Evolutionary conservation across 441 rosid species (phyloP).

Genomic region (Manihot esculenta): DNA sequence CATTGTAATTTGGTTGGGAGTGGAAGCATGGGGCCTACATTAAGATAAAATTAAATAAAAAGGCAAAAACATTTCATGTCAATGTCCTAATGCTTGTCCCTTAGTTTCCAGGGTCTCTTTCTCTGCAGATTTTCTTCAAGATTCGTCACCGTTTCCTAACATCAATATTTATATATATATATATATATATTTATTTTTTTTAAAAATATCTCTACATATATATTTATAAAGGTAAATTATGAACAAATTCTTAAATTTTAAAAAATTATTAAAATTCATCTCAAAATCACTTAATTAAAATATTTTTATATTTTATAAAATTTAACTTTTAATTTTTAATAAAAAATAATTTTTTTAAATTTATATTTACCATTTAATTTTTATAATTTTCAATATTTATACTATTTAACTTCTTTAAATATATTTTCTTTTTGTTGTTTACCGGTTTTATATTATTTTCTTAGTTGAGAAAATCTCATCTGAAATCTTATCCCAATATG

Average conservation of each 20-base stretch:
- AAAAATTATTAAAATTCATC: too few relatives aligned
- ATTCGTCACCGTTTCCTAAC: slow-evolving; percentile 11
- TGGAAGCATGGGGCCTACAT: background rate
- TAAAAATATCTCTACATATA: too few relatives aligned
- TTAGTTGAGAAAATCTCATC: background rate
- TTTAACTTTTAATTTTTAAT: too few relatives aligned
- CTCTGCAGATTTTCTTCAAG: slow-evolving; percentile 23
- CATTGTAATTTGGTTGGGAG: slow-evolving; percentile 1
- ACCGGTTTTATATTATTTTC: background rate
- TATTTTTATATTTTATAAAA: too few relatives aligned
- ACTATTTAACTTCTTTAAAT: too few relatives aligned
- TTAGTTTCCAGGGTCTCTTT: slow-evolving; percentile 16
- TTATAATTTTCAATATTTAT: too few relatives aligned
- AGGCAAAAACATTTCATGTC: slow-evolving; percentile 18
- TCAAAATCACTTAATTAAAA: too few relatives aligned
- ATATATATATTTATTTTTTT: too few relatives aligned
- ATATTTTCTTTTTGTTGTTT: background rate
- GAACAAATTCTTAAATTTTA: too few relatives aligned
- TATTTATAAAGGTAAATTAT: too few relatives aligned
- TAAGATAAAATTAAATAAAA: background rate
- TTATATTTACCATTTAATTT: too few relatives aligned
- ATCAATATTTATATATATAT: background rate
- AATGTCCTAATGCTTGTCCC: slow-evolving; percentile 20
- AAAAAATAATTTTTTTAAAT: too few relatives aligned
- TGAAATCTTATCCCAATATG: background rate